phyloP scores from a whole-genome alignment of 371 early-diverging fungal species.

The Gilbertella persicaria region DNA sequence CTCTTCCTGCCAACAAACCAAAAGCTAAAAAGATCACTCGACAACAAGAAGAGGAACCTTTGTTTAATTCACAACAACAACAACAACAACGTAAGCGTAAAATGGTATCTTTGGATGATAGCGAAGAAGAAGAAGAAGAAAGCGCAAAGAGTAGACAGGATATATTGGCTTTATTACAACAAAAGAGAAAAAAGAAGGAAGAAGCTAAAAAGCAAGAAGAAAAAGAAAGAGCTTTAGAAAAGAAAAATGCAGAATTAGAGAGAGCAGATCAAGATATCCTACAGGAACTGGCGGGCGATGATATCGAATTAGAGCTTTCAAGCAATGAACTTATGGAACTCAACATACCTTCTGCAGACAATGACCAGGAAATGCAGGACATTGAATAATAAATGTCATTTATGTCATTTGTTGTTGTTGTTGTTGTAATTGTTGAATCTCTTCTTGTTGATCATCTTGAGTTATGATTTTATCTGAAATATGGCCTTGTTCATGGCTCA shows the following conservation, averaged over 20 bases:
- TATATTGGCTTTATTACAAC: constrained; percentile 4
- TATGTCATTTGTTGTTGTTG: too few species aligned
- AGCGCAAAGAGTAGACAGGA: not conserved
- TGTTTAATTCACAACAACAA: not conserved
- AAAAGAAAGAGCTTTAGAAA: not conserved
- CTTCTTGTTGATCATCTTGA: constrained; percentile 30
- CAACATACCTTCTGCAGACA: constrained; percentile 1
- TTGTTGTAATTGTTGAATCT: not conserved
- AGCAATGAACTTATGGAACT: not conserved
- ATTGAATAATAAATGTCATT: not conserved
- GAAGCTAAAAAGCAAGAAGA: constrained; percentile 4
- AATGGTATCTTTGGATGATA: constrained; percentile 2
- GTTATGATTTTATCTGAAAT: constrained; percentile 32
- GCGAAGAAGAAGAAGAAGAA: not conserved
- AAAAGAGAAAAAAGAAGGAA: constrained; percentile 6
- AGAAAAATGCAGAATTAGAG: not conserved
- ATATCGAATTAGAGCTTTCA: not conserved
- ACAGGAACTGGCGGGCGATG: not conserved
- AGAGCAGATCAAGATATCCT: not conserved
- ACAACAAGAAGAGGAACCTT: not conserved
- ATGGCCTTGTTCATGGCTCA: constrained; percentile 57
- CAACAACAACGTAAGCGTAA: constrained; percentile 1
- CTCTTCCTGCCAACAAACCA: not conserved
- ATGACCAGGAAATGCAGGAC: not conserved
- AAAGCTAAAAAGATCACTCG: not conserved